These are phyloP conservation scores for Apiotrichum laibachii DNA, from an alignment of 1,284 basidiomycete species.

Conservation along the genomic window DNA sequence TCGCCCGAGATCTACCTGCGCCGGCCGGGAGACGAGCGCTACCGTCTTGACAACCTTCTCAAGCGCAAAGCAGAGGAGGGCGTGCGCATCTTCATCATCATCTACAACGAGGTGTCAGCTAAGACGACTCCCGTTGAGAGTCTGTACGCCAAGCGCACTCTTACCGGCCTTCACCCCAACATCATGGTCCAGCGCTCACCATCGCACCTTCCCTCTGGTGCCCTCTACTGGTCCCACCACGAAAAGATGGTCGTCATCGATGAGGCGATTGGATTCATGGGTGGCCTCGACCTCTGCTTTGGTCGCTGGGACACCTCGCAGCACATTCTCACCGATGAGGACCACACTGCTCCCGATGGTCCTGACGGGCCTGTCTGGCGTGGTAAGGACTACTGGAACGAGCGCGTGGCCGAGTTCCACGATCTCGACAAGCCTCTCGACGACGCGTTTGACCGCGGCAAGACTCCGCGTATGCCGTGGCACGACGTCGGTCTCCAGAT, in stretches of 20 bases:
- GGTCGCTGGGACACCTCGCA: slow-evolving; percentile 96
- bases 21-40: slow-evolving; percentile 76
- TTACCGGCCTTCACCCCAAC: slow-evolving; percentile 83
- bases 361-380: slow-evolving; percentile 75
- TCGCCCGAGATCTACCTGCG: slow-evolving; percentile 74
- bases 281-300: slow-evolving; percentile 80
- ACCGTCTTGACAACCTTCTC: slow-evolving; percentile 82
- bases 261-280: slow-evolving; percentile 96
- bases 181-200: slow-evolving; percentile 96
- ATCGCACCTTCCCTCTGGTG: slow-evolving; percentile 95
- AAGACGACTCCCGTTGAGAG: slow-evolving; percentile 90
- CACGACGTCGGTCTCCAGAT: slow-evolving; percentile 96
- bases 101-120: slow-evolving; percentile 98
- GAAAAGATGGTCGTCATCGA: slow-evolving; percentile 98
- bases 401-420: slow-evolving; percentile 83
- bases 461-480: slow-evolving; percentile 96
- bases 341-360: slow-evolving; percentile 57
- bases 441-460: slow-evolving; percentile 88
- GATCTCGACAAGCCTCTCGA: slow-evolving; percentile 85
- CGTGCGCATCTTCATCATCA: slow-evolving; percentile 93
- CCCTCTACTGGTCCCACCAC: slow-evolving; percentile 98
- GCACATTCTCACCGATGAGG: slow-evolving; percentile 85
- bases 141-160: slow-evolving; percentile 85
- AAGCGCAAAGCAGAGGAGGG: slow-evolving; percentile 93
- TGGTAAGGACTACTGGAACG: slow-evolving; percentile 72